Percentiles rank a stretch among this genome's conserved stretches.
Evolutionary conservation across 257 asterid genomes (phyloP).

Genomic region (Anisodus tanguticus): DNA sequence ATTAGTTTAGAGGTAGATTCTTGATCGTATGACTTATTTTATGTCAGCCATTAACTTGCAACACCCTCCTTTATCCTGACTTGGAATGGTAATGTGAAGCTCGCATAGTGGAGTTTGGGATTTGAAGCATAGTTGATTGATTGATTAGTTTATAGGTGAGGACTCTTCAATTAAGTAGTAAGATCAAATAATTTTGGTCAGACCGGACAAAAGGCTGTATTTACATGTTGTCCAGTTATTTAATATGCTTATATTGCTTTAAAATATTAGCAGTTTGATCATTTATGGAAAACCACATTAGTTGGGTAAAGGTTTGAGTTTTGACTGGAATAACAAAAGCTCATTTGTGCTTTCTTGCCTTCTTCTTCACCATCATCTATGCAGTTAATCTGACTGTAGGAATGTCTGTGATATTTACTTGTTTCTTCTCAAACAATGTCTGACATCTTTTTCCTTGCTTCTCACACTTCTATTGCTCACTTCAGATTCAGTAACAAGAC

Average conservation of each 20-base stretch:
- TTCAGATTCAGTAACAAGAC: slow-evolving; percentile 56
- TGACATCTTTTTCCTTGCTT: background rate
- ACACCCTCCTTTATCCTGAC: background rate
- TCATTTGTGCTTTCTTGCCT: background rate
- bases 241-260: background rate
- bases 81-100: background rate
- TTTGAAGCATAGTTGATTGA: background rate
- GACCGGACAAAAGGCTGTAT: background rate
- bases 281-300: background rate
- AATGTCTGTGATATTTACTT: background rate
- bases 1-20: background rate
- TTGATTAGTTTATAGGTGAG: no score
- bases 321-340: slow-evolving; percentile 12
- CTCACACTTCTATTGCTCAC: slow-evolving; percentile 25
- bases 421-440: slow-evolving; percentile 10
- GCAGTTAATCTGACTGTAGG: background rate
- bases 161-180: background rate
- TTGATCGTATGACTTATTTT: background rate
- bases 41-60: background rate
- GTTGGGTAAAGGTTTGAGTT: background rate
- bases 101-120: background rate
- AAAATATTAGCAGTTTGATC: background rate
- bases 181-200: background rate
- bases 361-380: background rate
- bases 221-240: slow-evolving; percentile 2